A percentile compares a stretch with the other conserved stretches of the same genome.
Evolutionary conservation across 257 asterid genomes (phyloP).

Genomic region (Leptodermis oblonga): DNA sequence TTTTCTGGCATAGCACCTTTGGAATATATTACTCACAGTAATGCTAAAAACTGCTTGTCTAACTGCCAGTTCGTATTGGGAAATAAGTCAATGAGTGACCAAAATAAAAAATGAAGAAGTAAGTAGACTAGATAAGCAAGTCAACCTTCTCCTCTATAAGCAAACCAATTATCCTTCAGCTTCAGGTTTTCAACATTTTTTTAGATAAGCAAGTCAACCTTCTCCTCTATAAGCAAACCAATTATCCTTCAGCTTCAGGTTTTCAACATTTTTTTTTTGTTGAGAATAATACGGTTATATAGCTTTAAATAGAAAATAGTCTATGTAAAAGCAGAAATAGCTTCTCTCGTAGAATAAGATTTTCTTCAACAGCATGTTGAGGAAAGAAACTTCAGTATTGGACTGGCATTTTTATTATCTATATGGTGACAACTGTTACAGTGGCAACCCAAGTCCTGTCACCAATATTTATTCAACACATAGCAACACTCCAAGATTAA

Average conservation of each 20-base stretch:
- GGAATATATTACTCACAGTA: background rate
- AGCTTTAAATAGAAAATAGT: background rate
- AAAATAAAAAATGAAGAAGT: background rate
- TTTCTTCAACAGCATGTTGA: background rate
- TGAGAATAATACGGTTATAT: too few species aligned
- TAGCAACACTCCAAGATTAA: background rate
- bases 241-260: background rate
- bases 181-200: slow-evolving; percentile 2
- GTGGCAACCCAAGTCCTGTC: background rate
- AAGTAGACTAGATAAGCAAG: background rate
- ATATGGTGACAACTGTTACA: background rate
- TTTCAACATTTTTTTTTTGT: background rate
- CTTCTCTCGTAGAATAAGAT: background rate
- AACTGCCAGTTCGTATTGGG: background rate
- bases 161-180: background rate
- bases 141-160: background rate
- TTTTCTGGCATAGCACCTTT: background rate
- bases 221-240: background rate
- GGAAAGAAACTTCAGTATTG: background rate
- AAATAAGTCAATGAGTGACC: background rate
- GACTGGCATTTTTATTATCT: background rate
- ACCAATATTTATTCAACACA: background rate
- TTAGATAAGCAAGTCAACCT: slow-evolving; percentile 1
- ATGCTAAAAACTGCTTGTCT: background rate
- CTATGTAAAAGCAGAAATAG: background rate